Evolutionary conservation across 495 filamentous ascomycete species (phyloP), one percentile per base, ranked within the genome.

Genomic region (Penicillium coprophilum): DNA sequence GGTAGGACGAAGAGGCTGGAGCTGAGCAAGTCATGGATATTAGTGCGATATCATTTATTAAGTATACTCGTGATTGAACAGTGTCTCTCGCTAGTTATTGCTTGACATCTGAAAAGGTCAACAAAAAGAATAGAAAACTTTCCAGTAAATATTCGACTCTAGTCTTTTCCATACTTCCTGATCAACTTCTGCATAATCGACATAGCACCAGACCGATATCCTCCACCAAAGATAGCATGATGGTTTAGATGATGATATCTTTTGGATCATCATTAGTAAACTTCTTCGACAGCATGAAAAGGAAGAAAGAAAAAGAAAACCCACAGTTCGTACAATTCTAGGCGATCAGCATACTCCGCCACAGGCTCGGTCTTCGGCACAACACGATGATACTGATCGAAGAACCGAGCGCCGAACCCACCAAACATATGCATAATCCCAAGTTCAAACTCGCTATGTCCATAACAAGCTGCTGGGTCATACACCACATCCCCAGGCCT

Each of bases 381-480:
- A 34, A 90, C 50, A 21, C 75, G 61, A 73, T 90, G 83, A 71
- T 96, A 96, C 71, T 91, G 86, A 20, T 78, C 80, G 72, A 87
- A 86, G 60, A 95, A 96, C 6, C 59, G 65, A 0, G 70, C 65
- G 19, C 85, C 85, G 77, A 95, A 96, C 4, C 93, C 93, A 0
- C 92, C 93, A 81, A 96, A 96, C 90, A 97, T 92, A 55, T 80
- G 80, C 92, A 96, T 96, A 48, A 96, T 96, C 1, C 93, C 92
- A 46, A 93, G 67, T 67, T 96, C 92, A 74, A 85, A 96, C 77
- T 96, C 92, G 15, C 77, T 85, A 69, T 96, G 90, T n/a, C 84
- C 89, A 71, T 92, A 96, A 52, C 85, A 86, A 38, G 83, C 78
- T 15, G 84, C 85, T 20, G 91, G 85, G 72, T 96, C 92, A 73